Conservation (phyloP, 1,284 basidiomycete genomes). For the Gymnopus androsaceus region DNA sequence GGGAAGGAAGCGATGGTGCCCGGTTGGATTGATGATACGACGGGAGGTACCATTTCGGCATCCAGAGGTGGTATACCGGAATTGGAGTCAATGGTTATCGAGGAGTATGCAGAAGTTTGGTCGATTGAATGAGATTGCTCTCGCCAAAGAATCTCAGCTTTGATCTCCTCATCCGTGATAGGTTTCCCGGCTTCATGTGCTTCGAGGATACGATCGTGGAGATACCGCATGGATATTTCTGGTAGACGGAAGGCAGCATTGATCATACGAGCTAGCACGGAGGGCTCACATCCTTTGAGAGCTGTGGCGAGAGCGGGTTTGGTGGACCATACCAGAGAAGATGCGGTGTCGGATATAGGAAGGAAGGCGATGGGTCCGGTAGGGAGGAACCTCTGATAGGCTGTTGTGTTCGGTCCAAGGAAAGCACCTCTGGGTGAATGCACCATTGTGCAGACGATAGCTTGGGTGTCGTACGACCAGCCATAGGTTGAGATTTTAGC, state of each 20-base stretch:
- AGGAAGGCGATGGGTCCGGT: slow-evolving; percentile 96
- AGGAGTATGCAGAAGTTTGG: slow-evolving; percentile 62
- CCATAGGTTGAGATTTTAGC: slow-evolving; percentile 88
- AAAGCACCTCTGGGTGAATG: slow-evolving; percentile 64
- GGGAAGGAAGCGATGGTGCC: slow-evolving; percentile 91
- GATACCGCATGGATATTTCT: slow-evolving; percentile 69
- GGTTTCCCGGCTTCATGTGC: slow-evolving; percentile 44
- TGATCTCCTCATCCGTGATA: slow-evolving; percentile 48
- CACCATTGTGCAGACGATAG: slow-evolving; percentile 86
- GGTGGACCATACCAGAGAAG: slow-evolving; percentile 96
- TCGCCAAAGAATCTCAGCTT: slow-evolving; percentile 65
- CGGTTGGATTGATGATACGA: slow-evolving; percentile 71
- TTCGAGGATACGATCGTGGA: slow-evolving; percentile 67
- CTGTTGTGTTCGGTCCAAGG: slow-evolving; percentile 72
- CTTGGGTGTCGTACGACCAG: slow-evolving; percentile 90
- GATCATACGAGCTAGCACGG: slow-evolving; percentile 74
- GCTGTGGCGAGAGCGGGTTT: slow-evolving; percentile 76
- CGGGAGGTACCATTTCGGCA: slow-evolving; percentile 71
- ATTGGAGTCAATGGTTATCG: slow-evolving; percentile 34
- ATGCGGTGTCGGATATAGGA: slow-evolving; percentile 75
- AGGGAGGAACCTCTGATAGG: slow-evolving; percentile 94
- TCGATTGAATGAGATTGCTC: slow-evolving; percentile 69
- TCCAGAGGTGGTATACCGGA: slow-evolving; percentile 64
- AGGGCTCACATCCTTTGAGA: slow-evolving; percentile 68
- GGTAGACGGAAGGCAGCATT: slow-evolving; percentile 93